Base-by-base conservation (phyloP, 805 yeast genomes). In the Scheffersomyces stipitis region DNA sequence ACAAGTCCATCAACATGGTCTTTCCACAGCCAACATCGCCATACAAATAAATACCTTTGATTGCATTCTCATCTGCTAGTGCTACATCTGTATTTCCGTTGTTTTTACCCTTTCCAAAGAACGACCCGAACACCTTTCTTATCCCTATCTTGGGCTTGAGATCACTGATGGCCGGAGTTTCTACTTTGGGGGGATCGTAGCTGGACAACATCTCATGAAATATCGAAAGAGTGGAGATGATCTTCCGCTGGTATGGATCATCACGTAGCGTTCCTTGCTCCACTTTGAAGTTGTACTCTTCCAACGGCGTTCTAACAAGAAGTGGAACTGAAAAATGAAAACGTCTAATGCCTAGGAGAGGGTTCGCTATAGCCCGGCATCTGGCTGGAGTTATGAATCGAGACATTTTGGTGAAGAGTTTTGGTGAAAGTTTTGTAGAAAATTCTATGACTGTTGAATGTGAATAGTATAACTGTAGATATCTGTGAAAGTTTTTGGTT, bases 21-120 rank as follows among this genome's bases (percentile, higher is more conserved):
- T 93, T 91, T 3, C 99, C 99, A 62, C 98, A 90, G 2, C 99
- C 99, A 29, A 93, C 99, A 60, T 93, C 98, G 15, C 99, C 99
- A 61, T 86, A 93, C 20, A 93, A 70, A 54, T 93, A 93, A 5
- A 93, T 83, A 4, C 99, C 99, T 46, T 75, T 96, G 10, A 81
- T 69, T 3, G 50, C 51, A 14, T 60, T 60, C 18, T 62, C 68
- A 29, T 53, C 60, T 6, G 45, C 43, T 24, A 47, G 34, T 3
- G 8, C 9, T 24, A 13, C 3, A 24, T 20, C 16, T 13, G 12
- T 20, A 12, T 18, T 26, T 18, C 24, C 33, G 31, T 28, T n/a
- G 5, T 14, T 17, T 12, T 23, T 12, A n/a, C 48, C 42, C 12
- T 23, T 12, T 12, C 48, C 42, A 33, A 34, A 36, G 36, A 45